phyloP scores from a whole-genome alignment of 2,329 filamentous ascomycete genomes.

The Basipetospora chlamydospora region DNA sequence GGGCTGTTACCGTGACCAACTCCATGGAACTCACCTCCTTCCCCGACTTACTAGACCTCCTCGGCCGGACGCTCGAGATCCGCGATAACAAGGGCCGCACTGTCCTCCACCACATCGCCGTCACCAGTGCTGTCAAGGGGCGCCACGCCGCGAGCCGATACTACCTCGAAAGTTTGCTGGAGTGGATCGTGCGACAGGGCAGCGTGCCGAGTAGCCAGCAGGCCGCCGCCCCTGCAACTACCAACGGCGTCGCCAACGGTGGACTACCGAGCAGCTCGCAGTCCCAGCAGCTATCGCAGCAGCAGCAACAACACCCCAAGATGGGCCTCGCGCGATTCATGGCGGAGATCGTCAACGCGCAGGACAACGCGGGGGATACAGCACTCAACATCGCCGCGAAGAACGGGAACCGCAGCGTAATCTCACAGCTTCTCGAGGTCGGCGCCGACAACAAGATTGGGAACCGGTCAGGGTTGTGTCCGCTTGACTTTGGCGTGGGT shows the following conservation, averaged over 20 bases:
- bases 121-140: conserved; percentile 90
- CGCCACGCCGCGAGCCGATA: conserved; percentile 85
- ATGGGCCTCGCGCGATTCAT: conserved; percentile 90
- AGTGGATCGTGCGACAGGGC: conserved; percentile 84
- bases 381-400: conserved; percentile 86
- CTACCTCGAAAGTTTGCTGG: conserved; percentile 85
- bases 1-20: conserved; percentile 85
- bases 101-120: conserved; percentile 88
- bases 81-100: conserved; percentile 81
- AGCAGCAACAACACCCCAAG: conserved; percentile 33
- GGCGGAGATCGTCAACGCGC: conserved; percentile 90
- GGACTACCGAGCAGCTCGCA: conserved; percentile 23
- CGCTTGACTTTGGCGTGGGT: conserved; percentile 89
- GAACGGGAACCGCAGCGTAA: conserved; percentile 86
- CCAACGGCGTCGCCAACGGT: conserved; percentile 10
- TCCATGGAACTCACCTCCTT: conserved; percentile 86
- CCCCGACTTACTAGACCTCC: conserved; percentile 73
- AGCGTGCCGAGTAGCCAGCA: conserved; percentile 43
- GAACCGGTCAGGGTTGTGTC: conserved; percentile 76
- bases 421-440: conserved; percentile 91
- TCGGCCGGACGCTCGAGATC: conserved; percentile 81
- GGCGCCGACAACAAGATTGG: conserved; percentile 85
- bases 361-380: conserved; percentile 88
- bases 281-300: too few relatives aligned
- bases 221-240: conserved; percentile 16